A percentile compares a stretch with the other conserved stretches of the same genome.
These are phyloP conservation scores for Cercospora nicotianae DNA, from an alignment of 2,329 filamentous ascomycete genomes.

Conservation along the genomic window DNA sequence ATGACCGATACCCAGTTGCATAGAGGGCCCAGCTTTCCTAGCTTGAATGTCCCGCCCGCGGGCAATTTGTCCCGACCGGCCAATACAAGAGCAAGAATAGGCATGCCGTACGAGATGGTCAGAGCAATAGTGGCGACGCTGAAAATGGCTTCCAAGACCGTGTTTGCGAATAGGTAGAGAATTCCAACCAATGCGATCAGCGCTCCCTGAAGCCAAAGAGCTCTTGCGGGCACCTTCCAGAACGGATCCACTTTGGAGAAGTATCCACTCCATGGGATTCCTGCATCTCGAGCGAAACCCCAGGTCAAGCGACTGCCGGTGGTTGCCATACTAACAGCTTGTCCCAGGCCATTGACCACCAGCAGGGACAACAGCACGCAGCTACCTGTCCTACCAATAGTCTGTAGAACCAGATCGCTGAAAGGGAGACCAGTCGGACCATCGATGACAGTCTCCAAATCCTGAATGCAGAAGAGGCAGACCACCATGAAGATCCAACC, in stretches of 20 bases:
- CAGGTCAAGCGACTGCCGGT: slow-evolving; percentile 33
- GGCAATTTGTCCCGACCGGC: slow-evolving; percentile 57
- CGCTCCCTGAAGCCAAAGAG: slow-evolving; percentile 55
- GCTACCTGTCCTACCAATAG: slow-evolving; percentile 48
- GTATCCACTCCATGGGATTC: slow-evolving; percentile 31
- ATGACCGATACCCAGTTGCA: slow-evolving; percentile 49
- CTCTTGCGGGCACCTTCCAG: slow-evolving; percentile 56
- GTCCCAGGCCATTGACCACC: slow-evolving; percentile 57
- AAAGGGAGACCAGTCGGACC: slow-evolving; percentile 57
- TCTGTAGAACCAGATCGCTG: slow-evolving; percentile 59
- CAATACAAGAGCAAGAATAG: slow-evolving; percentile 41
- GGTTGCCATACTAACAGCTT: slow-evolving; percentile 55
- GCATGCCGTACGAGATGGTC: slow-evolving; percentile 46
- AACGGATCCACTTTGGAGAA: slow-evolving; percentile 45
- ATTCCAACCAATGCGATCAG: slow-evolving; percentile 53
- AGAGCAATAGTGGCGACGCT: slow-evolving; percentile 46
- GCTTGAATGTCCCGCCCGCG: slow-evolving; percentile 43
- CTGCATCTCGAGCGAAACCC: slow-evolving; percentile 33
- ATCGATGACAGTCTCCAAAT: slow-evolving; percentile 48
- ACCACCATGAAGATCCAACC: slow-evolving; percentile 60
- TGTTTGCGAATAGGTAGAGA: slow-evolving; percentile 44
- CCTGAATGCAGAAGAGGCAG: slow-evolving; percentile 55
- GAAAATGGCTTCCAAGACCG: slow-evolving; percentile 47
- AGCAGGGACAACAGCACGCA: slow-evolving; percentile 53
- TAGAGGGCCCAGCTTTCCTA: slow-evolving; percentile 42